phyloP scores from a whole-genome alignment of 1,284 basidiomycete species.

The Microbotryomycetes sp. region DNA sequence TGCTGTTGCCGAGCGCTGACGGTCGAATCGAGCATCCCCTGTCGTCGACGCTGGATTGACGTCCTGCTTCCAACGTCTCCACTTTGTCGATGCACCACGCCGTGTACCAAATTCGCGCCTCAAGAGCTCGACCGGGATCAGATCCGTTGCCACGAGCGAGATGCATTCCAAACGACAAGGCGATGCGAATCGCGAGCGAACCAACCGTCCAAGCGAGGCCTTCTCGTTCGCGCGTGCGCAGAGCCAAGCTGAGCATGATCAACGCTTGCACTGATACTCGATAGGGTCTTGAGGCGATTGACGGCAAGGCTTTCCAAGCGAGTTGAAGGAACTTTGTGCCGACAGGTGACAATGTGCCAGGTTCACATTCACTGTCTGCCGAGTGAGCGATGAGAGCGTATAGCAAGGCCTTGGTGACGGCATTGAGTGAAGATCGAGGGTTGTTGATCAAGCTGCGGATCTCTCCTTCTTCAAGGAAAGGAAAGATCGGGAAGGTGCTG shows the following conservation, averaged over 20 bases:
- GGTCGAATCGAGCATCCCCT: background rate
- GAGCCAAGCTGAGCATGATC: background rate
- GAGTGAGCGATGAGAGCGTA: background rate
- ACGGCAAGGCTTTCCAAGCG: background rate
- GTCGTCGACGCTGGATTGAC: background rate
- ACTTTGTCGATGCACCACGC: background rate
- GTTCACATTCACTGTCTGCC: background rate
- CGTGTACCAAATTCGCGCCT: background rate
- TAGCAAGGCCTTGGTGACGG: background rate
- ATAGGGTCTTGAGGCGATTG: background rate
- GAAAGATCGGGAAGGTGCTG: background rate
- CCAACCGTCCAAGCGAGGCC: background rate
- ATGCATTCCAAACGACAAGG: background rate
- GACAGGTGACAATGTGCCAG: background rate
- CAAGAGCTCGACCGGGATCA: background rate
- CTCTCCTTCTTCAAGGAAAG: background rate
- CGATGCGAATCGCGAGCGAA: background rate
- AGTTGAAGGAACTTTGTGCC: background rate
- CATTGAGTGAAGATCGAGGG: background rate
- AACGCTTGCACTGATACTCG: background rate
- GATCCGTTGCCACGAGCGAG: background rate
- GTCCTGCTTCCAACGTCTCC: background rate
- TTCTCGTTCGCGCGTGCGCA: background rate
- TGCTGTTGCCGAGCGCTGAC: background rate
- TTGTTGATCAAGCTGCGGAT: background rate